phyloP scores from a whole-genome alignment of 352 stramenopile genomes.

The Halophytophthora batemanensis region DNA sequence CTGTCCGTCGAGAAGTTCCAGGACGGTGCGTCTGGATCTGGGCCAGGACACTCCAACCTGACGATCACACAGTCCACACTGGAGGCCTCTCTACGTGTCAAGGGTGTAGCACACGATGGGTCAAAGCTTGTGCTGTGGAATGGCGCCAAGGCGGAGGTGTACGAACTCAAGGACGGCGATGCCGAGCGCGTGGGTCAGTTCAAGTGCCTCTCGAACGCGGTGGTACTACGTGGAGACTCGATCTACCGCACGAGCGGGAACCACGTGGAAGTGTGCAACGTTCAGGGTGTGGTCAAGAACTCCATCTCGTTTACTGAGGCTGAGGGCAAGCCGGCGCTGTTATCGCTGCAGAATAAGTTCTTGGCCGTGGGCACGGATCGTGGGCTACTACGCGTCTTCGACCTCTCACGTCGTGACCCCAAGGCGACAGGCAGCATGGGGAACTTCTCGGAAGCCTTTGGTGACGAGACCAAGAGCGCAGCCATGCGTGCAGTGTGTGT shows the following conservation, averaged over 20 bases:
- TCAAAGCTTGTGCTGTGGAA: conserved; percentile 82
- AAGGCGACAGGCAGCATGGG: conserved; percentile 87
- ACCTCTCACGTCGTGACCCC: conserved; percentile 80
- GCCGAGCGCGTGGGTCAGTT: conserved; percentile 60
- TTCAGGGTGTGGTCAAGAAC: conserved; percentile 85
- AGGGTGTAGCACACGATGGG: conserved; percentile 82
- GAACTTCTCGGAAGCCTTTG: conserved; percentile 58
- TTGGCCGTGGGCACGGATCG: conserved; percentile 87
- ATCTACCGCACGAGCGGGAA: conserved; percentile 85
- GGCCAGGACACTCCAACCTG: conserved; percentile 15
- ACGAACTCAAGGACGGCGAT: conserved; percentile 74
- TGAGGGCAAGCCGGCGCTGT: conserved; percentile 76
- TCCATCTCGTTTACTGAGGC: conserved; percentile 88
- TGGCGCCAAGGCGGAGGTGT: conserved; percentile 84
- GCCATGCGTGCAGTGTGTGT: conserved; percentile 71
- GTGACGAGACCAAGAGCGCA: conserved; percentile 47
- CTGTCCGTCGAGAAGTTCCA: conserved; percentile 77
- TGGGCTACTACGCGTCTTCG: conserved; percentile 85
- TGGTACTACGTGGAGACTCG: conserved; percentile 82
- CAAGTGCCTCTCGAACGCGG: conserved; percentile 64
- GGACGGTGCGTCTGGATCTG: conserved; percentile 28
- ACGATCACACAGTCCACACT: conserved; percentile 65
- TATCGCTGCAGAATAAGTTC: conserved; percentile 90
- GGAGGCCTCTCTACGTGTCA: conserved; percentile 70
- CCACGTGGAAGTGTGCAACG: conserved; percentile 87